Conservation (phyloP, 2,329 filamentous ascomycete genomes). For the Catunica adiposa region DNA sequence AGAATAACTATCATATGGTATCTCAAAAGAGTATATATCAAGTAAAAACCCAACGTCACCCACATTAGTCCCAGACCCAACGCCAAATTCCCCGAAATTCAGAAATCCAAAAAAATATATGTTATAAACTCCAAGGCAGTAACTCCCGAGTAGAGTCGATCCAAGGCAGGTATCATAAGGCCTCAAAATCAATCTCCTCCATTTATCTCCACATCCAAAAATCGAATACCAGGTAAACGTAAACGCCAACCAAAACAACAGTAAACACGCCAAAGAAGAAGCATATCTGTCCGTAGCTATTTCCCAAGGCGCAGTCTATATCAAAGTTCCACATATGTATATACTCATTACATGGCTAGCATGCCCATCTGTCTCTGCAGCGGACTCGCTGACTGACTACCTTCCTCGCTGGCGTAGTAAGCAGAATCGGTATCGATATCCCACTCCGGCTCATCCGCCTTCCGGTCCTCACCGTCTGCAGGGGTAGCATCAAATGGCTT, state of each 20-base stretch:
- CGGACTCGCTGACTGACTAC: constrained; percentile 49
- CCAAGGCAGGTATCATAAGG: not conserved
- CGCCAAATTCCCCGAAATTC: not conserved
- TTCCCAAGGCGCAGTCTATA: not conserved
- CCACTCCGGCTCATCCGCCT: constrained; percentile 47
- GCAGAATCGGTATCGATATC: constrained; percentile 86
- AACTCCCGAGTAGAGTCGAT: not conserved
- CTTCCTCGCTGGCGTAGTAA: constrained; percentile 56
- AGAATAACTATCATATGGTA: not conserved
- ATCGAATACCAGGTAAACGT: not conserved
- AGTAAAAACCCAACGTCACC: not conserved
- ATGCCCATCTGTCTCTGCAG: constrained; percentile 59
- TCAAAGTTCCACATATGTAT: not conserved
- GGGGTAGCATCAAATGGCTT: constrained; percentile 59
- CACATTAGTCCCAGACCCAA: not conserved
- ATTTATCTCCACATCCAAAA: not conserved
- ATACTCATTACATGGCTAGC: constrained; percentile 36
- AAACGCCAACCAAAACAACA: not conserved
- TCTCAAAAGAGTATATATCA: not conserved
- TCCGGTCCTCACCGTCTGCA: constrained; percentile 29
- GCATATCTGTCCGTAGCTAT: constrained; percentile 3
- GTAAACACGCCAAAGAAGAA: constrained; percentile 7
- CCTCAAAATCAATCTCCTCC: not conserved
- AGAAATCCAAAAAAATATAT: not conserved
- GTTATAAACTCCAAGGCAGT: not conserved